phyloP scores from a whole-genome alignment of 352 stramenopile genomes.

The Pythium myriotylum region DNA sequence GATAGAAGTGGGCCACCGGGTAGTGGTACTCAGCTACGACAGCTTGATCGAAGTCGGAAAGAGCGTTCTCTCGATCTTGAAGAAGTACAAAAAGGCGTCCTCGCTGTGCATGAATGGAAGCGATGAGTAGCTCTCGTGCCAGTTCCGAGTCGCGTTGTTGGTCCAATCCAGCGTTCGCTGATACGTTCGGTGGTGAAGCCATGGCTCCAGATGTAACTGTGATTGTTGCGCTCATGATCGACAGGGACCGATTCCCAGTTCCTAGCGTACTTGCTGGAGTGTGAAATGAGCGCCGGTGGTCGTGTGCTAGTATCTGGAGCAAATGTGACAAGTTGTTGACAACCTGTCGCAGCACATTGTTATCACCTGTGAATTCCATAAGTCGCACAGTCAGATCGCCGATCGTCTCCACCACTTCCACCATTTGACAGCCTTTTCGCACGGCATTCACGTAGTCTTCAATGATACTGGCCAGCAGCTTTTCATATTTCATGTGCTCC shows the following conservation, averaged over 20 bases:
- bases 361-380: conserved; percentile 66
- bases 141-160: conserved; percentile 18
- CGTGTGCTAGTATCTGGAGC: conserved; percentile 48
- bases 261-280: not conserved
- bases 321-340: conserved; percentile 66
- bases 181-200: not conserved
- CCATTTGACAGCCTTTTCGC: conserved; percentile 68
- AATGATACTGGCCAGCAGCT: conserved; percentile 63
- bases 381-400: conserved; percentile 68
- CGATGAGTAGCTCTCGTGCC: conserved; percentile 47
- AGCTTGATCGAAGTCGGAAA: conserved; percentile 68
- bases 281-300: conserved; percentile 40
- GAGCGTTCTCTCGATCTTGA: conserved; percentile 46
- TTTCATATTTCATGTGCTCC: conserved; percentile 68
- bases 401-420: conserved; percentile 77
- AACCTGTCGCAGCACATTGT: conserved; percentile 60
- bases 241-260: conserved; percentile 1
- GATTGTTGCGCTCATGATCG: conserved; percentile 14
- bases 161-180: conserved; percentile 2
- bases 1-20: conserved; percentile 77
- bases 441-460: conserved; percentile 77
- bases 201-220: conserved; percentile 12
- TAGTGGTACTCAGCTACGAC: conserved; percentile 84
- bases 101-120: conserved; percentile 63
- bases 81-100: conserved; percentile 65